phyloP scores from a whole-genome alignment of 169 alveolate species.

The Neospora caninum region DNA sequence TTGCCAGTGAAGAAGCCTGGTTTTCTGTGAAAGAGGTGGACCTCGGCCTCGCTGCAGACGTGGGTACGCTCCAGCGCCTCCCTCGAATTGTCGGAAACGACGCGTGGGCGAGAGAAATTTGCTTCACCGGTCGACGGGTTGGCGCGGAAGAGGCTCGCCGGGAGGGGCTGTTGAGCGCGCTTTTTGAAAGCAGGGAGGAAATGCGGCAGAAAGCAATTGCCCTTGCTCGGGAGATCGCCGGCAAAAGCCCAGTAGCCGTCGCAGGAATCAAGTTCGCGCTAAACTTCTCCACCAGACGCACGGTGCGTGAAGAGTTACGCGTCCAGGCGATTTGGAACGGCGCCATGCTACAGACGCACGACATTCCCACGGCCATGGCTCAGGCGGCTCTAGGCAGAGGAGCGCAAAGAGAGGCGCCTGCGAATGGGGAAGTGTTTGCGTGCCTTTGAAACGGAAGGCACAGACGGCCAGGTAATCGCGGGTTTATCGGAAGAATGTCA shows the following conservation, averaged over 20 bases:
- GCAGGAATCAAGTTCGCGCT: not conserved
- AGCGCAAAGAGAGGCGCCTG: not conserved
- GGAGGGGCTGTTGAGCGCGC: constrained; percentile 68
- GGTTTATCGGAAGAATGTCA: no score
- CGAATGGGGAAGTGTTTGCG: not conserved
- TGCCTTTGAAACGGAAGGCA: no score
- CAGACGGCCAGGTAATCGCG: no score
- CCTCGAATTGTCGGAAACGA: constrained; percentile 69
- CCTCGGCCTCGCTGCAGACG: constrained; percentile 80
- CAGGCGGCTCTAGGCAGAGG: not conserved
- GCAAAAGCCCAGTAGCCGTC: not conserved
- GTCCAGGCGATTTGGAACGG: not conserved
- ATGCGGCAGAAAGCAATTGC: not conserved
- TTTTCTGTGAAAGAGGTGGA: constrained; percentile 78
- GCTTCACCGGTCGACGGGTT: constrained; percentile 76
- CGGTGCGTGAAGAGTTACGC: not conserved
- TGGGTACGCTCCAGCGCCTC: constrained; percentile 80
- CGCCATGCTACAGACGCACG: not conserved
- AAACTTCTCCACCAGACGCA: not conserved
- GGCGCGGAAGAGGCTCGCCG: constrained; percentile 76
- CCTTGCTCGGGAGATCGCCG: not conserved
- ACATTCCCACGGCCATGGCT: not conserved
- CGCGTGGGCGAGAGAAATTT: constrained; percentile 78
- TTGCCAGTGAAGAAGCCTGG: constrained; percentile 75
- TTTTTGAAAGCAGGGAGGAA: not conserved